phyloP scores from a whole-genome alignment of 2,329 filamentous ascomycete species.

The Bertia moriformis region DNA sequence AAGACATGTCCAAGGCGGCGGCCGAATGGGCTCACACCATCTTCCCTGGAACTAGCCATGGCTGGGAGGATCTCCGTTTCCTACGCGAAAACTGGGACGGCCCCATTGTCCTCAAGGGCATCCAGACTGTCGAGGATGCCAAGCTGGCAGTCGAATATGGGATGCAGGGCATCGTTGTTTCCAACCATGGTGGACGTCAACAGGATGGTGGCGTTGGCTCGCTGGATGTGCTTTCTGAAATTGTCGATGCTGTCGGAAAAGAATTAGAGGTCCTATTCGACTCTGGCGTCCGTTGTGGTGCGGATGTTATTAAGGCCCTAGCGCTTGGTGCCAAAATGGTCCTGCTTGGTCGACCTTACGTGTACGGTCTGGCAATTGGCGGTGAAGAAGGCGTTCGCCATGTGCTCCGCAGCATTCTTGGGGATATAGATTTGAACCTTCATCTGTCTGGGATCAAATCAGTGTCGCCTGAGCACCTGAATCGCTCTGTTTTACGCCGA shows the following conservation, averaged over 20 bases:
- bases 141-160: constrained; percentile 21
- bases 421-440: constrained; percentile 12
- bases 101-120: constrained; percentile 16
- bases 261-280: constrained; percentile 29
- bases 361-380: constrained; percentile 25
- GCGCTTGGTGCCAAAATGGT: constrained; percentile 28
- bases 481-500: constrained; percentile 1
- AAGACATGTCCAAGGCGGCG: constrained; percentile 8
- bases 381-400: constrained; percentile 16
- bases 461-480: constrained; percentile 5
- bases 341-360: constrained; percentile 27
- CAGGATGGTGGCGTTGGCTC: constrained; percentile 27
- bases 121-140: constrained; percentile 15
- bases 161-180: constrained; percentile 27
- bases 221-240: constrained; percentile 27
- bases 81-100: constrained; percentile 12
- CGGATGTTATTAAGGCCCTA: constrained; percentile 30
- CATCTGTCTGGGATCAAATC: constrained; percentile 4
- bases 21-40: constrained; percentile 11
- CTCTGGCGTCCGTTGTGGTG: constrained; percentile 27
- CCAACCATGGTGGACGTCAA: constrained; percentile 35
- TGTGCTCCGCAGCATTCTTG: constrained; percentile 14
- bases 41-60: constrained; percentile 11
- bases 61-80: constrained; percentile 11
- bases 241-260: constrained; percentile 23